A percentile compares a stretch with the other conserved stretches of the same genome.
Conservation (phyloP, 345 rosid genomes). For the Citrus glauca region DNA sequence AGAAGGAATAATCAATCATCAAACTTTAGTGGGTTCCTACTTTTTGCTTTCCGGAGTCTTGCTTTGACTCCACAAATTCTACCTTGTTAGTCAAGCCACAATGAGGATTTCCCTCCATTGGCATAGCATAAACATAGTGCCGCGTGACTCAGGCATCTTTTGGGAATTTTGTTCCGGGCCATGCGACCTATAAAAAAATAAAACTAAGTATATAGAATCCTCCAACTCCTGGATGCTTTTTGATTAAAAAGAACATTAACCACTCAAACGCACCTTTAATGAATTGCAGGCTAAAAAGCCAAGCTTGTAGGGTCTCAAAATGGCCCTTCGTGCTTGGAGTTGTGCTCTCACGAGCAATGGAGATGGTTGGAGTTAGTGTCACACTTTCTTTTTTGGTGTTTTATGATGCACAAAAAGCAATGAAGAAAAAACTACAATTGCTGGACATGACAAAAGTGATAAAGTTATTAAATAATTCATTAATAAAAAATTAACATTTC, state of each 20-base stretch:
- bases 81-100: constrained; percentile 2
- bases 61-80: background rate
- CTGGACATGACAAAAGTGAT: background rate
- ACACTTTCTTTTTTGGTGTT: background rate
- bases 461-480: background rate
- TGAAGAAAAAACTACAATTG: background rate
- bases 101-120: background rate
- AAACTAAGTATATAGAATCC: background rate
- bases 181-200: background rate
- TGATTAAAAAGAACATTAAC: background rate
- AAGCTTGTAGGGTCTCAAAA: constrained; percentile 4
- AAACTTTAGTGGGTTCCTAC: background rate
- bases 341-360: background rate
- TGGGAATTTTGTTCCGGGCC: background rate
- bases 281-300: background rate
- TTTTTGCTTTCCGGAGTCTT: background rate
- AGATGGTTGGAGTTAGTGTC: background rate
- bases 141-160: constrained; percentile 4
- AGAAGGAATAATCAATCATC: background rate
- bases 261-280: constrained; percentile 1
- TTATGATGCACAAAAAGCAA: constrained; percentile 3
- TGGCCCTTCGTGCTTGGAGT: background rate
- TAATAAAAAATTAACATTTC: background rate
- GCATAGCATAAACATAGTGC: background rate
- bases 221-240: background rate